A percentile compares a stretch with the other conserved stretches of the same genome.
phyloP scores from a whole-genome alignment of 306 rosid genomes.

The Hippophae rhamnoides region DNA sequence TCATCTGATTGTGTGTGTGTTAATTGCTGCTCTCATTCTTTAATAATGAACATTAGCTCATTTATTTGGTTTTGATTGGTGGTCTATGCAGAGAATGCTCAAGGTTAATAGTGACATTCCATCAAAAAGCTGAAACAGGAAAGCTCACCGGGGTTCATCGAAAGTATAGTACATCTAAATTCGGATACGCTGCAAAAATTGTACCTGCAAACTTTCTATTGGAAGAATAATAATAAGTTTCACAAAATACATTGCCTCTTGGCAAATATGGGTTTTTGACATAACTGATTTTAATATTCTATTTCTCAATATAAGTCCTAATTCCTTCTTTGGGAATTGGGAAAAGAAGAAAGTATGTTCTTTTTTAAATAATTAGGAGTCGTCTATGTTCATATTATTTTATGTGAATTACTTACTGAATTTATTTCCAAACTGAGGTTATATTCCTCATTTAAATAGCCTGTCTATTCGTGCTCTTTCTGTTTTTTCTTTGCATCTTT shows the following conservation, averaged over 20 bases:
- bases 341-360: no score
- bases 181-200: constrained; percentile 55
- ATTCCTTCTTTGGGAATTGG: no score
- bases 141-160: constrained; percentile 35
- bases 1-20: background rate
- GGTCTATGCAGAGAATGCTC: constrained; percentile 57
- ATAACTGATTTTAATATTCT: no score
- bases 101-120: constrained; percentile 60
- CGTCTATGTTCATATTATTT: no score
- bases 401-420: no score
- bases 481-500: no score
- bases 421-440: no score
- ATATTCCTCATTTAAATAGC: no score
- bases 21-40: background rate
- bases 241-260: background rate
- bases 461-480: no score
- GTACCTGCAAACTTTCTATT: constrained; percentile 43
- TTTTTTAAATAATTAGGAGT: no score
- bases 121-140: constrained; percentile 52
- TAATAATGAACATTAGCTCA: background rate
- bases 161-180: constrained; percentile 58
- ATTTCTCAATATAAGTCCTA: no score
- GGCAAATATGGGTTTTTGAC: background rate
- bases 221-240: background rate
- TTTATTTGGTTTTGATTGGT: background rate